Percentiles rank a stretch among this genome's conserved stretches.
Conservation (phyloP, 2,329 filamentous ascomycete species). For the Emmonsia crescens region DNA sequence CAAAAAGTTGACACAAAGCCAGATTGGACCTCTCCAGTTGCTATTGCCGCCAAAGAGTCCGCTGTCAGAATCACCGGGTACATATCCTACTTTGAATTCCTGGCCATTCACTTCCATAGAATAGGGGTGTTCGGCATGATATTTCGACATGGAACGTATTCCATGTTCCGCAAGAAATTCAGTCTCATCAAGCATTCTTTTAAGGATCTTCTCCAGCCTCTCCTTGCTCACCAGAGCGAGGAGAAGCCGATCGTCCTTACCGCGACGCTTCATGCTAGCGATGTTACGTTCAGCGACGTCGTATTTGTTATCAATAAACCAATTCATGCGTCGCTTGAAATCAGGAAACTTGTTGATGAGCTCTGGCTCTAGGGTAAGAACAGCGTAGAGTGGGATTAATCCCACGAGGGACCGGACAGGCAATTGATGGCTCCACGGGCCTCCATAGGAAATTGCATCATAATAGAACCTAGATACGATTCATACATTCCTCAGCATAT, state of each 20-base stretch:
- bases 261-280: conserved; percentile 80
- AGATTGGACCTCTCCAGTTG: conserved; percentile 94
- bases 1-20: conserved; percentile 92
- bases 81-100: conserved; percentile 74
- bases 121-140: conserved; percentile 79
- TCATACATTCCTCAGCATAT: not conserved
- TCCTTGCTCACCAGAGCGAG: conserved; percentile 88
- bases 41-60: conserved; percentile 94
- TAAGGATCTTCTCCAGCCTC: conserved; percentile 76
- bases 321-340: conserved; percentile 87
- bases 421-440: conserved; percentile 84
- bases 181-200: conserved; percentile 84
- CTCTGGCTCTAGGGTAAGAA: conserved; percentile 84
- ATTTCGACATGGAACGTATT: conserved; percentile 84
- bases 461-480: conserved; percentile 66
- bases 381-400: conserved; percentile 85
- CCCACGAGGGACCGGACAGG: conserved; percentile 87
- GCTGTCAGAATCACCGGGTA: conserved; percentile 92
- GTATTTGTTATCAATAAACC: conserved; percentile 81
- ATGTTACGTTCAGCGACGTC: conserved; percentile 90
- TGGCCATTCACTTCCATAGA: conserved; percentile 95
- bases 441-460: conserved; percentile 92
- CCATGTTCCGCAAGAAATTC: conserved; percentile 88
- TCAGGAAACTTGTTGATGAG: conserved; percentile 81
- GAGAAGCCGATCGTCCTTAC: conserved; percentile 79